Percentiles rank a stretch among this genome's conserved stretches.
Conservation (phyloP, 2,329 filamentous ascomycete genomes). For the Pezicula radicicola region DNA sequence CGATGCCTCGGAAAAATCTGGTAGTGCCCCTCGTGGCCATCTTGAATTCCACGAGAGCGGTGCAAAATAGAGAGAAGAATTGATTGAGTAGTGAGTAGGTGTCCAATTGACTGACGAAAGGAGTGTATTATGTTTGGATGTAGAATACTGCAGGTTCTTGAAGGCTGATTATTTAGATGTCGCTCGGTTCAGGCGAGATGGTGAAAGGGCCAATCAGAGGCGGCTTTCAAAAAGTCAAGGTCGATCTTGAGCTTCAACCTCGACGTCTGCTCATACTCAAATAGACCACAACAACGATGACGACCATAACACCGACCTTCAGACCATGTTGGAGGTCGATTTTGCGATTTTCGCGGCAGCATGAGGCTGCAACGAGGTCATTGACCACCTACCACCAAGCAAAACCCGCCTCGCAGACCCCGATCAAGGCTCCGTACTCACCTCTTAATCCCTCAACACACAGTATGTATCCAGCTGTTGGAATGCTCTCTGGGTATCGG, state of each 20-base stretch:
- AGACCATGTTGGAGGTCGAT: conserved; percentile 71
- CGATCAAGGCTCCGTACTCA: conserved; percentile 7
- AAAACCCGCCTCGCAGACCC: conserved; percentile 26
- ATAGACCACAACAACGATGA: conserved; percentile 18
- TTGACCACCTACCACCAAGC: conserved; percentile 46
- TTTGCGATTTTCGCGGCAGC: conserved; percentile 55
- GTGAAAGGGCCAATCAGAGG: conserved; percentile 14
- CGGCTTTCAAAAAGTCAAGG: conserved; percentile 1
- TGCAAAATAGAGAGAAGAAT: background rate
- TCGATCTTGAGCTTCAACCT: conserved; percentile 11
- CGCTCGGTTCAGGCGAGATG: background rate
- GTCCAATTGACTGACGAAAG: background rate
- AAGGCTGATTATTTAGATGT: background rate
- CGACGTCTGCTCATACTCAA: conserved; percentile 7
- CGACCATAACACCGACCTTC: conserved; percentile 34
- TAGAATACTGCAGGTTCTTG: background rate
- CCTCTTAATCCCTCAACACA: conserved; percentile 7
- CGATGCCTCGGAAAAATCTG: conserved; percentile 12
- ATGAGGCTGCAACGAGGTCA: conserved; percentile 41
- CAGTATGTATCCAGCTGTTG: conserved; percentile 5
- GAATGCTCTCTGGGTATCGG: background rate
- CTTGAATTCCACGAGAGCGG: background rate
- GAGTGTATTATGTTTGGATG: background rate
- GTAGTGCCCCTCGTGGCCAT: conserved; percentile 16
- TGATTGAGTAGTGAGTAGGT: background rate